A percentile compares a stretch with the other conserved stretches of the same genome.
These are phyloP conservation scores for Aspergillus taichungensis DNA, from an alignment of 495 filamentous ascomycete species.

Conservation along the genomic window DNA sequence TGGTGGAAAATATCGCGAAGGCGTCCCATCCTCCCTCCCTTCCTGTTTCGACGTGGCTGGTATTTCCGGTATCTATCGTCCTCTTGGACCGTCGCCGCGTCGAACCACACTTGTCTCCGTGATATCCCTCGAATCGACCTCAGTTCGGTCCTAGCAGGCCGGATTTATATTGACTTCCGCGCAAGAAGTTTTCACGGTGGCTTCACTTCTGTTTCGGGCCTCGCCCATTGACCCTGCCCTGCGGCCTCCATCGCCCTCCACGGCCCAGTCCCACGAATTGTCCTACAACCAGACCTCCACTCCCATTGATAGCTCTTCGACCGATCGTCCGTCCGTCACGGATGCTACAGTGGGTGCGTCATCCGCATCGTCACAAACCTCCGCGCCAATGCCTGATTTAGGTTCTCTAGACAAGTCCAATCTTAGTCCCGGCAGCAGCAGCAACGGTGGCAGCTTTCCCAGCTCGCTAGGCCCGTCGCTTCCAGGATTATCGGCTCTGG, in stretches of 20 bases:
- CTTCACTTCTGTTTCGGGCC: constrained; percentile 44
- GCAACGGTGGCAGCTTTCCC: constrained; percentile 16
- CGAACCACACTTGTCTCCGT: neutral
- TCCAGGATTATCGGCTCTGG: constrained; percentile 54
- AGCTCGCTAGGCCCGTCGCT: constrained; percentile 36
- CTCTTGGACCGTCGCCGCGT: neutral
- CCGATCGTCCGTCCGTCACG: constrained; percentile 13
- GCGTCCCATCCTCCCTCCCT: constrained; percentile 12
- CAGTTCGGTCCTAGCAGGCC: constrained; percentile 30
- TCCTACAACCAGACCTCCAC: constrained; percentile 20
- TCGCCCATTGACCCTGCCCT: constrained; percentile 50
- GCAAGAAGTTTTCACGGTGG: constrained; percentile 38
- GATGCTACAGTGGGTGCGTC: constrained; percentile 22
- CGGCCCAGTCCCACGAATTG: constrained; percentile 30
- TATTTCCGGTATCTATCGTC: constrained; percentile 7
- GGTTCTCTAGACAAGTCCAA: constrained; percentile 15
- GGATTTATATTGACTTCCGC: constrained; percentile 28
- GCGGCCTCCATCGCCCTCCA: constrained; percentile 35
- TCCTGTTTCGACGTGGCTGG: constrained; percentile 20
- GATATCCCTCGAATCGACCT: constrained; percentile 2
- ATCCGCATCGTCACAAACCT: constrained; percentile 30
- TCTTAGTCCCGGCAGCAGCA: constrained; percentile 13
- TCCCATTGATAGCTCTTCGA: constrained; percentile 13
- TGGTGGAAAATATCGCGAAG: constrained; percentile 4
- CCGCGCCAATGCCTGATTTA: constrained; percentile 27